Conservation (phyloP, 192 early-diverging fungal species). For the Entomortierella lignicola region DNA sequence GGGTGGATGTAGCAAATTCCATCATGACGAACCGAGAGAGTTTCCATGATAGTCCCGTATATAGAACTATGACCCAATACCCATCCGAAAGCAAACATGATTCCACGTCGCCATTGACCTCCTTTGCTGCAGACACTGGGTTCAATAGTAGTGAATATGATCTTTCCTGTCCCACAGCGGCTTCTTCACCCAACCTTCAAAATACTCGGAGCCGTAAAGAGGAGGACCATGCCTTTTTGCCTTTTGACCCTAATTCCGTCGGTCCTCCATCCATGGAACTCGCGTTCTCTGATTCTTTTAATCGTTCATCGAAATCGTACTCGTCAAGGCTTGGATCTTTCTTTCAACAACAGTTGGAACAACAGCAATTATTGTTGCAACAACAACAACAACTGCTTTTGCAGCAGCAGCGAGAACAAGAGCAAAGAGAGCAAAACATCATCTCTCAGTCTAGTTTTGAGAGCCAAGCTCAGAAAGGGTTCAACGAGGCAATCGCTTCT, state of each 20-base stretch:
- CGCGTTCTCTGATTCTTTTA: background rate
- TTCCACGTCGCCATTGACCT: constrained; percentile 39
- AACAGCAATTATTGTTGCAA: no score
- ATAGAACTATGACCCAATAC: background rate
- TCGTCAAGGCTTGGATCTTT: background rate
- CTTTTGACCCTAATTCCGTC: background rate
- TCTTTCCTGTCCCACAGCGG: background rate
- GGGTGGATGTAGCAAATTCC: background rate
- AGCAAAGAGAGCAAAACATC: constrained; percentile 12
- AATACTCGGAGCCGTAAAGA: background rate
- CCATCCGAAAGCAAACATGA: no score
- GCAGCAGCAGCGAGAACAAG: no score
- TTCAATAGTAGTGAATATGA: constrained; percentile 31
- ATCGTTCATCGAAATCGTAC: background rate
- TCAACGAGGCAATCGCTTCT: background rate
- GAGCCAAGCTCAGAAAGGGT: constrained; percentile 11
- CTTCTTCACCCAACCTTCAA: background rate
- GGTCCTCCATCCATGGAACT: background rate
- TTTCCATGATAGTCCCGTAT: background rate
- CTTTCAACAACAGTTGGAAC: no score
- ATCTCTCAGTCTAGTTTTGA: constrained; percentile 19
- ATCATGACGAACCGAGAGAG: background rate
- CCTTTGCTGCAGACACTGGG: constrained; percentile 22
- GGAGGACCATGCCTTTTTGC: background rate
- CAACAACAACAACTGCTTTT: no score